Conservation (phyloP, 192 early-diverging fungal genomes). For the Entrophospora sp. region DNA sequence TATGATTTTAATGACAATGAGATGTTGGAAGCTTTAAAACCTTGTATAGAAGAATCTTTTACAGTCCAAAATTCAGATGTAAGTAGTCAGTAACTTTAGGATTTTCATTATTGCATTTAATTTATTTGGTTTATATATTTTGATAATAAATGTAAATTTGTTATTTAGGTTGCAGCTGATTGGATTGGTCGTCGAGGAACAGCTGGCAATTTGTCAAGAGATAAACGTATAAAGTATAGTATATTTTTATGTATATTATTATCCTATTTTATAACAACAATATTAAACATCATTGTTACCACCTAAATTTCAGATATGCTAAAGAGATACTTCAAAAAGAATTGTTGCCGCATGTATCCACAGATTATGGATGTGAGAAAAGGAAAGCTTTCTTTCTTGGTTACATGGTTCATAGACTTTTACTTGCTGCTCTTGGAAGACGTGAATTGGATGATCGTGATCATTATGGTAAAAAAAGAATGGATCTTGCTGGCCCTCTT, state of each 20-base stretch:
- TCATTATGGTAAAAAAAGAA: conserved; percentile 98
- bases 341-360: conserved; percentile 92
- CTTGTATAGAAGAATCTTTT: conserved; percentile 96
- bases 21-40: conserved; percentile 96
- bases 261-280: neutral
- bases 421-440: conserved; percentile 80
- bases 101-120: neutral
- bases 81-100: neutral
- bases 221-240: conserved; percentile 75
- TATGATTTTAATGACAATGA: conserved; percentile 89
- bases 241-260: neutral
- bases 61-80: conserved; percentile 93
- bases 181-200: conserved; percentile 92
- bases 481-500: conserved; percentile 94
- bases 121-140: no score
- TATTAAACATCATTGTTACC: conserved; percentile 5
- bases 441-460: conserved; percentile 96
- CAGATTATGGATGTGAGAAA: conserved; percentile 75
- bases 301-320: conserved; percentile 47
- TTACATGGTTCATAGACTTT: conserved; percentile 95
- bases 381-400: conserved; percentile 97
- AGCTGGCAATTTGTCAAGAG: conserved; percentile 68
- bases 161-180: no score
- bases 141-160: no score
- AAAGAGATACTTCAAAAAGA: conserved; percentile 94